These are phyloP conservation scores for Candida parachauliodes DNA, from an alignment of 805 yeast genomes.

Conservation along the genomic window DNA sequence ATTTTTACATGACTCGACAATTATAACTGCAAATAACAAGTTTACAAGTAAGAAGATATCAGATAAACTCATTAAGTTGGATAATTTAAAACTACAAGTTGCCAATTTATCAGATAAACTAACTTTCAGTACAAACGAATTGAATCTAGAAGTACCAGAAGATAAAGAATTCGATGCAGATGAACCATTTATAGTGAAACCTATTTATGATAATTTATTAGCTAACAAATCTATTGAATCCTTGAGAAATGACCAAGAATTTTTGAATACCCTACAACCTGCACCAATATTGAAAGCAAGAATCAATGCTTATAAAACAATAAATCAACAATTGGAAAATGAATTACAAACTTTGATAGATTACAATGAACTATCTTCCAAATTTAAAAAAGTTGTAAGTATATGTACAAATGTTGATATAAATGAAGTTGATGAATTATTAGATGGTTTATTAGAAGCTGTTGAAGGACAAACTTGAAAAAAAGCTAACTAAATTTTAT, in stretches of 20 bases:
- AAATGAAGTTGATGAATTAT: slow-evolving; percentile 70
- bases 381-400: slow-evolving; percentile 85
- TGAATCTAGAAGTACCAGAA: slow-evolving; percentile 56
- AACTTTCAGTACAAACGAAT: slow-evolving; percentile 22
- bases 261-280: slow-evolving; percentile 40
- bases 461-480: slow-evolving; percentile 63
- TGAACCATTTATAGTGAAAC: slow-evolving; percentile 77
- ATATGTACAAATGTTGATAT: slow-evolving; percentile 87
- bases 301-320: slow-evolving; percentile 71
- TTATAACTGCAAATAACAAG: slow-evolving; percentile 41
- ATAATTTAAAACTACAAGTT: slow-evolving; percentile 48
- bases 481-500: too few species aligned
- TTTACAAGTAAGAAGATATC: slow-evolving; percentile 32
- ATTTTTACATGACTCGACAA: slow-evolving; percentile 37
- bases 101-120: slow-evolving; percentile 38
- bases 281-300: slow-evolving; percentile 63
- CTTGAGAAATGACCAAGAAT: slow-evolving; percentile 21
- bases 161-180: slow-evolving; percentile 76
- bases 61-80: slow-evolving; percentile 38
- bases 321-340: slow-evolving; percentile 53
- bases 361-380: slow-evolving; percentile 43
- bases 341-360: slow-evolving; percentile 51
- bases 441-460: slow-evolving; percentile 83
- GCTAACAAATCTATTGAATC: slow-evolving; percentile 20
- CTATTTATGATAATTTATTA: slow-evolving; percentile 52